Base-by-base conservation (phyloP, 768 basidiomycete genomes). In the Termitomyces sp. region DNA sequence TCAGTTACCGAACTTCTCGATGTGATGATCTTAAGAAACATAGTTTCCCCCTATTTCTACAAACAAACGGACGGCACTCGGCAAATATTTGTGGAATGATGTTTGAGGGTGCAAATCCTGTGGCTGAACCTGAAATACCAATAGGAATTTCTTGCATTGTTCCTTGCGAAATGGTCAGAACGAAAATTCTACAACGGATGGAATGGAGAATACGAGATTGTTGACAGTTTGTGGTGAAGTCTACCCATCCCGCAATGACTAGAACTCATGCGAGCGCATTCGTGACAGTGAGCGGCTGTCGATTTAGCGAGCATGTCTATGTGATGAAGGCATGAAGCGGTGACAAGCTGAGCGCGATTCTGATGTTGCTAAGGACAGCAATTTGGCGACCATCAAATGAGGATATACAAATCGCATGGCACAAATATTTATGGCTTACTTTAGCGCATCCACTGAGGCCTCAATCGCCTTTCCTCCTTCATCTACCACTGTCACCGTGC, bases 341-440 rank as follows among this genome's bases (percentile, higher is more conserved):
- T 46, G 50, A 56, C 50, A 47, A 29, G 6, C 6, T 46, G 39
- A 29, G 48, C 2, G 37, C 48, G 14, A 22, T 32, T 10, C 26
- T 55, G 49, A 53, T 41, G 58, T 62, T 57, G 61, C 58, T 56
- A 62, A 36, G 56, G 36, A 36, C 53, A 34, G 53, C 37, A 52
- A 37, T n/a, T n/a, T n/a, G n/a, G 58, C 46, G 55, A 61, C 54
- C 55, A 61, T 61, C 61, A 61, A 46, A 55, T 51, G 52, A 37
- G 36, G 36, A 9, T 12, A n/a, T 39, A n/a, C 8, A n/a, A 2
- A 43, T 32, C 55, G 7, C 31, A 49, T 37, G 49, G 14, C 26
- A 4, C 53, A 54, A 54, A 54, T 54, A 54, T 32, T 44, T 44
- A 54, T 16, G 18, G 16, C 22, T 10, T 34, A 16, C 22, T 50